Evolutionary conservation across 2,329 filamentous ascomycete genomes (phyloP).

Genomic region (Neonectria faginata): DNA sequence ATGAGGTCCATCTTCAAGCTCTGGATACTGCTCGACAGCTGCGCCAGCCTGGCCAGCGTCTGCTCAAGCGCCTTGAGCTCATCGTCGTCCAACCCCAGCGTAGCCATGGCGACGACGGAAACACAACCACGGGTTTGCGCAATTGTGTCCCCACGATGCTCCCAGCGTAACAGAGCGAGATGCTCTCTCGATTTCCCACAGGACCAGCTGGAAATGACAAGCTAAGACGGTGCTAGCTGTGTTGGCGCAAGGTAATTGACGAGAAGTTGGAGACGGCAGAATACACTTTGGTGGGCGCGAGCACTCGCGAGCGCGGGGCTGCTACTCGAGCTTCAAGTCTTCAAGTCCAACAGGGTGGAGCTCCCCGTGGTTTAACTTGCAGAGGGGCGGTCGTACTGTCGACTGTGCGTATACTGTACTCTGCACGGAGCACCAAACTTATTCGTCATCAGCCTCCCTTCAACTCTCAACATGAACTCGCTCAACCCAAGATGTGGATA

Average conservation of each 20-base stretch:
- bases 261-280: slow-evolving; percentile 1
- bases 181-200: background rate
- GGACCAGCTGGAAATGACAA: background rate
- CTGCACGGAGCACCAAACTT: background rate
- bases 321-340: background rate
- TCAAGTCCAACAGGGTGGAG: background rate
- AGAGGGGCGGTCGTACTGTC: background rate
- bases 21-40: slow-evolving; percentile 75
- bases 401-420: background rate
- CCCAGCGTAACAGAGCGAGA: background rate
- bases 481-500: background rate
- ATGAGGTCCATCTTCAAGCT: slow-evolving; percentile 72
- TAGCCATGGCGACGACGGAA: slow-evolving; percentile 49
- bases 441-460: background rate
- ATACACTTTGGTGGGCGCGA: background rate
- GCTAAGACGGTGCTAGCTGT: background rate
- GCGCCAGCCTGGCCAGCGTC: slow-evolving; percentile 74
- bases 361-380: background rate
- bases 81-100: slow-evolving; percentile 65
- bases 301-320: background rate
- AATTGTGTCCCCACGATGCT: background rate
- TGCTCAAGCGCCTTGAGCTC: slow-evolving; percentile 78
- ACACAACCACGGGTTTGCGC: background rate
- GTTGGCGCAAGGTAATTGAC: background rate
- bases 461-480: background rate